Evolutionary conservation across 2,329 filamentous ascomycete genomes (phyloP).

Genomic region (Penicillium sp.): DNA sequence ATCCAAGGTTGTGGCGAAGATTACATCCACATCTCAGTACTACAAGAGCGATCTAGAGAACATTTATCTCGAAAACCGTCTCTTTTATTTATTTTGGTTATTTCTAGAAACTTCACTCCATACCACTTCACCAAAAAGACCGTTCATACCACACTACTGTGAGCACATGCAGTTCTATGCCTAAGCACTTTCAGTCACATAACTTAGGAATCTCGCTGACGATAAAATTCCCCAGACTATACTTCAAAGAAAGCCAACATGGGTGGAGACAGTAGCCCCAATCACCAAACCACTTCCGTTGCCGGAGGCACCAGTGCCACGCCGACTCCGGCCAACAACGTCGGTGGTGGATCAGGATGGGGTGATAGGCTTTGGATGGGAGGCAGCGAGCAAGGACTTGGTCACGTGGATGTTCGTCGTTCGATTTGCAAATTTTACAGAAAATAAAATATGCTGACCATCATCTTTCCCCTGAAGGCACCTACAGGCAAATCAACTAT

Average conservation of each 20-base stretch:
- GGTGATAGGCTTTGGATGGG: slow-evolving; percentile 29
- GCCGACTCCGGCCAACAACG: slow-evolving; percentile 35
- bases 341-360: slow-evolving; percentile 22
- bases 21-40: not conserved
- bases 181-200: too few relatives aligned
- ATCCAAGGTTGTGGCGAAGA: slow-evolving; percentile 8
- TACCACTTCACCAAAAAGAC: too few relatives aligned
- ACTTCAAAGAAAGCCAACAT: not conserved
- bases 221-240: too few relatives aligned
- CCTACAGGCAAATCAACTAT: slow-evolving; percentile 27
- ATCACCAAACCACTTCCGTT: slow-evolving; percentile 17
- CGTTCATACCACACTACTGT: too few relatives aligned
- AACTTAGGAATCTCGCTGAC: too few relatives aligned
- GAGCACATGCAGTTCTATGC: too few relatives aligned
- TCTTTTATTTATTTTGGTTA: too few relatives aligned
- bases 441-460: not conserved
- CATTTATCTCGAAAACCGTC: too few relatives aligned
- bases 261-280: slow-evolving; percentile 3
- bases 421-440: not conserved
- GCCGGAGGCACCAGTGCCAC: slow-evolving; percentile 26
- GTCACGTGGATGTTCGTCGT: slow-evolving; percentile 28
- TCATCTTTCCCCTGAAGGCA: slow-evolving; percentile 12
- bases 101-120: too few relatives aligned
- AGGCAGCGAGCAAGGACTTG: slow-evolving; percentile 22
- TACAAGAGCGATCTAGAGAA: too few relatives aligned